Conservation (phyloP, 345 rosid species). For the Sisymbrium altissimum region DNA sequence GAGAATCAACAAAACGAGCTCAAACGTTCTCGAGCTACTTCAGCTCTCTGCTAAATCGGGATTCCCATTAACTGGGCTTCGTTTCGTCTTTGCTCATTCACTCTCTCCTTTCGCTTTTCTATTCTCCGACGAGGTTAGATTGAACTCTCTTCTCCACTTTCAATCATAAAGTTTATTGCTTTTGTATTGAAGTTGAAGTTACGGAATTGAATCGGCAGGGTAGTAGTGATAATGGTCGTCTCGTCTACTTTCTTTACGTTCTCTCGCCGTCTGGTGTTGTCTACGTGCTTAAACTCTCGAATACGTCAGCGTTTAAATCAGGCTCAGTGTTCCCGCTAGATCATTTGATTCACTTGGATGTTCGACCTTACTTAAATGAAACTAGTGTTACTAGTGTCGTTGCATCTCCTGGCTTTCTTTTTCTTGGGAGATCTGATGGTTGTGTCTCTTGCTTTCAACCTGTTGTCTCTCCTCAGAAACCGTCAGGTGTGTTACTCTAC, state of each 20-base stretch:
- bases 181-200: constrained; percentile 3
- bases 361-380: constrained; percentile 36
- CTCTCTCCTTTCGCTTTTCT: constrained; percentile 74
- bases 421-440: constrained; percentile 68
- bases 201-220: constrained; percentile 36
- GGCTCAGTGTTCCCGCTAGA: constrained; percentile 44
- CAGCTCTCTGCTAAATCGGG: constrained; percentile 51
- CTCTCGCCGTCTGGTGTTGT: constrained; percentile 66
- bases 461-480: constrained; percentile 39
- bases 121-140: constrained; percentile 43
- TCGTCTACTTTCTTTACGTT: constrained; percentile 49
- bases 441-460: constrained; percentile 59
- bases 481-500: constrained; percentile 49
- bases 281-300: constrained; percentile 51
- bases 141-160: not conserved
- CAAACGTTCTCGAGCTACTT: constrained; percentile 58
- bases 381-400: constrained; percentile 49
- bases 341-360: constrained; percentile 47
- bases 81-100: constrained; percentile 52
- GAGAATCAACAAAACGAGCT: constrained; percentile 50
- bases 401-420: constrained; percentile 55
- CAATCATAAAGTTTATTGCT: not conserved
- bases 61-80: constrained; percentile 54
- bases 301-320: constrained; percentile 42
- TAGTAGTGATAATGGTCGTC: constrained; percentile 28